Conservation (phyloP, 169 alveolate species). For the Eimeria falciformis region DNA sequence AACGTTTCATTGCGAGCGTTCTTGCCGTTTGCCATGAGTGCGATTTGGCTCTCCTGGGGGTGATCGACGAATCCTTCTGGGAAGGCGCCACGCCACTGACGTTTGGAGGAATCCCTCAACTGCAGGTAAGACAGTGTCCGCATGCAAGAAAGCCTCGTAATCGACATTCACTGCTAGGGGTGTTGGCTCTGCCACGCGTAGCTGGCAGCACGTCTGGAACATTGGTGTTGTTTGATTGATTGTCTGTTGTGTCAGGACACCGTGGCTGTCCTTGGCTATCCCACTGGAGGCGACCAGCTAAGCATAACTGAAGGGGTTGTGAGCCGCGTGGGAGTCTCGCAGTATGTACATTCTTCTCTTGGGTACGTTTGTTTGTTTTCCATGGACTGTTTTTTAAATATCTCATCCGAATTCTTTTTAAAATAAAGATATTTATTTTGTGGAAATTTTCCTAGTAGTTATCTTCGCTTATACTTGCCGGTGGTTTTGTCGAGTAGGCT, state of each 20-base stretch:
- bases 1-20: constrained; percentile 83
- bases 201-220: background rate
- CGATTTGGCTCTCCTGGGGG: constrained; percentile 88
- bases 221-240: background rate
- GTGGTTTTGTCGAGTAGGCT: constrained; percentile 70
- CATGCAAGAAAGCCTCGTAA: background rate
- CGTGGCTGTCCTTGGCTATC: constrained; percentile 91
- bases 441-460: too few species aligned
- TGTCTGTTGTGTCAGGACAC: constrained; percentile 86
- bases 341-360: constrained; percentile 80
- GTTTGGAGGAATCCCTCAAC: constrained; percentile 85
- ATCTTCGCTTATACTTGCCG: too few species aligned
- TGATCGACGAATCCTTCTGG: constrained; percentile 86
- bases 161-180: background rate
- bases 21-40: constrained; percentile 89
- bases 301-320: constrained; percentile 92
- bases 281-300: constrained; percentile 93
- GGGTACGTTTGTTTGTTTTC: too few species aligned
- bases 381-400: too few species aligned
- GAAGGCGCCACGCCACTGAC: constrained; percentile 84
- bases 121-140: constrained; percentile 69
- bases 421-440: too few species aligned
- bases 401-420: too few species aligned
- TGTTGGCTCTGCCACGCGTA: background rate
- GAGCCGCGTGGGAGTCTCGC: constrained; percentile 89